Evolutionary conservation across 2,329 filamentous ascomycete species (phyloP).

Genomic region (Diaporthe amygdali): DNA sequence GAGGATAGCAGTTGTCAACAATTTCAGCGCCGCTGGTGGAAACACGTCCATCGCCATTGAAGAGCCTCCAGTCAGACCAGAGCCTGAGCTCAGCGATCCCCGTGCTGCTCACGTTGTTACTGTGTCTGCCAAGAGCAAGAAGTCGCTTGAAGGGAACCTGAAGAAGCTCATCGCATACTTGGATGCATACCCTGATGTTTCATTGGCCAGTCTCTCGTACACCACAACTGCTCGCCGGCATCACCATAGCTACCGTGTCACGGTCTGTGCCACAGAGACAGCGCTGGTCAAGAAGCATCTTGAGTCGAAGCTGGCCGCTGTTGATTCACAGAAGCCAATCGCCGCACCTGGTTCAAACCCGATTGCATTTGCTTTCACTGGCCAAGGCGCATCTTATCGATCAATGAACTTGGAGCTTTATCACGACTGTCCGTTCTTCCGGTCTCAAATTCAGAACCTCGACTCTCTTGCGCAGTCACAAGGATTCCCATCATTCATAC

Average conservation of each 20-base stretch:
- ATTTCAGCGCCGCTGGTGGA: slow-evolving; percentile 14
- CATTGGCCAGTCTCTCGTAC: slow-evolving; percentile 54
- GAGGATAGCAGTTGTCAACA: neutral
- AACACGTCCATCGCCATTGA: neutral
- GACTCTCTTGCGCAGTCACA: slow-evolving; percentile 35
- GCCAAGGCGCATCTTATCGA: slow-evolving; percentile 45
- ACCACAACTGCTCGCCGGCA: slow-evolving; percentile 56
- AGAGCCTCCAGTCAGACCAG: slow-evolving; percentile 27
- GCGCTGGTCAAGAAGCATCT: slow-evolving; percentile 29
- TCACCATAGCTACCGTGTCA: slow-evolving; percentile 39
- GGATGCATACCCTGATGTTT: slow-evolving; percentile 36
- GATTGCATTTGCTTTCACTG: slow-evolving; percentile 48
- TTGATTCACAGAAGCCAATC: slow-evolving; percentile 31
- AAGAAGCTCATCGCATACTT: neutral
- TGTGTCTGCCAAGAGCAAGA: neutral
- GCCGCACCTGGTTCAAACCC: slow-evolving; percentile 28
- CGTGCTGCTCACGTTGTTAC: neutral
- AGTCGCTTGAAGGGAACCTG: neutral
- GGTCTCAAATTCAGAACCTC: slow-evolving; percentile 37
- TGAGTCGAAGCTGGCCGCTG: slow-evolving; percentile 14
- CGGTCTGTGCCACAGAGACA: slow-evolving; percentile 30
- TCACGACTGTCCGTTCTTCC: slow-evolving; percentile 36
- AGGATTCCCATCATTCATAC: slow-evolving; percentile 44
- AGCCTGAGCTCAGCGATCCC: slow-evolving; percentile 29
- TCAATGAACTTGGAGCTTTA: slow-evolving; percentile 42